These are phyloP conservation scores for Annulohypoxylon truncatum DNA, from an alignment of 2,329 filamentous ascomycete genomes.

Conservation along the genomic window DNA sequence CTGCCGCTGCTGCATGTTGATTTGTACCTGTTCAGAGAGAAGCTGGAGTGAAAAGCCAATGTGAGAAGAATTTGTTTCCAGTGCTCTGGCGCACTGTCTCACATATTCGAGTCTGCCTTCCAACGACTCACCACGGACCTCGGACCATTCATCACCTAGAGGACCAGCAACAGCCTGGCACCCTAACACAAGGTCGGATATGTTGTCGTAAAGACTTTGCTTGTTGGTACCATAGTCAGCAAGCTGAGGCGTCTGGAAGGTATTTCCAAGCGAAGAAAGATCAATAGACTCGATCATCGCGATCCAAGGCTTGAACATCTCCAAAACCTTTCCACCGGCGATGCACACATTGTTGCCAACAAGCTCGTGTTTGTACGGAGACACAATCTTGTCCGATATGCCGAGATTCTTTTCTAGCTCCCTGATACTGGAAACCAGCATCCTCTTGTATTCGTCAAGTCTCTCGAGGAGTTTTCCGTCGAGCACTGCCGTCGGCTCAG, in stretches of 20 bases:
- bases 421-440: constrained; percentile 86
- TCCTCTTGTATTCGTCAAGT: constrained; percentile 85
- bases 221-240: constrained; percentile 91
- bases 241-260: constrained; percentile 85
- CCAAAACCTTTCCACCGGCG: constrained; percentile 82
- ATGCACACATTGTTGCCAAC: constrained; percentile 86
- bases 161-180: constrained; percentile 94
- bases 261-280: constrained; percentile 79
- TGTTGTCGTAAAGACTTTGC: constrained; percentile 91
- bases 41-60: constrained; percentile 89
- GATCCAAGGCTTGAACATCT: constrained; percentile 91
- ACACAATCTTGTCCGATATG: constrained; percentile 83
- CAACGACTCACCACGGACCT: constrained; percentile 87
- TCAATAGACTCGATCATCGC: constrained; percentile 92
- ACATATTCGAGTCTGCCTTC: constrained; percentile 88
- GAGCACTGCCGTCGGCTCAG: constrained; percentile 78
- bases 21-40: constrained; percentile 82
- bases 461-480: constrained; percentile 83
- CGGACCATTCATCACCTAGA: constrained; percentile 93
- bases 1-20: constrained; percentile 62
- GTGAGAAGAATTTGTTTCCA: constrained; percentile 88
- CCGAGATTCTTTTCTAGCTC: constrained; percentile 87
- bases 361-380: constrained; percentile 79
- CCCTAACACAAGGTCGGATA: constrained; percentile 86
- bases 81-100: constrained; percentile 77